These are phyloP conservation scores for Pilatotrama ljubarskyi DNA, from an alignment of 768 basidiomycete species.

Conservation along the genomic window DNA sequence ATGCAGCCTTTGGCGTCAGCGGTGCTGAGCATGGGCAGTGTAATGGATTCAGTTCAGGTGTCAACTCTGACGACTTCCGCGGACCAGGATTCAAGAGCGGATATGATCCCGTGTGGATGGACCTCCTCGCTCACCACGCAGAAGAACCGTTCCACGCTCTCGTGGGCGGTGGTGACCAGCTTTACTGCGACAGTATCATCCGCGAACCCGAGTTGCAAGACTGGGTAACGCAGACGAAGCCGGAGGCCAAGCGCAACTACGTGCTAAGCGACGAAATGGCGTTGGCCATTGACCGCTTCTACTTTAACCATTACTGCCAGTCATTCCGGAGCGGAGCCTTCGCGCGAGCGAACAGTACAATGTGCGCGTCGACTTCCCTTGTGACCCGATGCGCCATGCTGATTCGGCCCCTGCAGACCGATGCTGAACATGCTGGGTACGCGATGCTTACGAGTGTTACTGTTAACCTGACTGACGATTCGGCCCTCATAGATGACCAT, in stretches of 20 bases:
- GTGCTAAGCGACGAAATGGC: conserved; percentile 71
- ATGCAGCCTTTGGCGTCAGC: background rate
- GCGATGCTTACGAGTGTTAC: conserved; percentile 17
- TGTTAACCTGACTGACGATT: conserved; percentile 2
- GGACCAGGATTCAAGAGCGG: conserved; percentile 79
- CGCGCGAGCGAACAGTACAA: conserved; percentile 85
- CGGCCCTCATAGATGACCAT: conserved; percentile 64
- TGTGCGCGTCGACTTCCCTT: conserved; percentile 50
- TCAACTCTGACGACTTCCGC: conserved; percentile 85
- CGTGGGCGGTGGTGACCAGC: conserved; percentile 92
- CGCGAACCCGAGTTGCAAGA: conserved; percentile 87
- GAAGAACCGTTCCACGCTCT: conserved; percentile 85
- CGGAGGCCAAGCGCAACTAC: conserved; percentile 56
- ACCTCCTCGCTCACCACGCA: conserved; percentile 82
- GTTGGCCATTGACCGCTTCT: conserved; percentile 79
- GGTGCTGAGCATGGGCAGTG: conserved; percentile 47
- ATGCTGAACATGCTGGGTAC: conserved; percentile 87
- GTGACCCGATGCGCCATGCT: conserved; percentile 33
- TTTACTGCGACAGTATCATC: conserved; percentile 82
- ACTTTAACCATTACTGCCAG: conserved; percentile 90
- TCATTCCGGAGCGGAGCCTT: conserved; percentile 87
- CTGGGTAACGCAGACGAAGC: conserved; percentile 69
- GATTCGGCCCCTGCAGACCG: conserved; percentile 60
- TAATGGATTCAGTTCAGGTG: conserved; percentile 86
- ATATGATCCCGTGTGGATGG: conserved; percentile 92